Conservation (phyloP, 2,329 filamentous ascomycete genomes). For the Monosporascus cannonballus region DNA sequence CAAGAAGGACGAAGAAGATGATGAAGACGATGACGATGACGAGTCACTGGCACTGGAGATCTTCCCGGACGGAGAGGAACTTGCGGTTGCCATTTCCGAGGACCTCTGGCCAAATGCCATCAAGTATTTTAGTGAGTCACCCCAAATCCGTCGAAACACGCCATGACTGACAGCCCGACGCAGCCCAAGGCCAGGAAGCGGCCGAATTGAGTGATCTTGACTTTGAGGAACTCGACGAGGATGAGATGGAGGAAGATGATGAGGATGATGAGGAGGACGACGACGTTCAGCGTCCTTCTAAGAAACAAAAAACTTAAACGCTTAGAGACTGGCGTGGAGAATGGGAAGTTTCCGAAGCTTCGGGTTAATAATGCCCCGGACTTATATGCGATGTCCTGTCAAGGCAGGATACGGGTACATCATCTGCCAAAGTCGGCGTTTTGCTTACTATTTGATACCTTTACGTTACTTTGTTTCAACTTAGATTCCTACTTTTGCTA, state of each 20-base stretch:
- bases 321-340: neutral
- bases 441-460: neutral
- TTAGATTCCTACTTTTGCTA: too few relatives aligned
- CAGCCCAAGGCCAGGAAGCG: slow-evolving; percentile 65
- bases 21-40: slow-evolving; percentile 52
- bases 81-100: slow-evolving; percentile 75
- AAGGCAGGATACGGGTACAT: neutral
- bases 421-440: neutral
- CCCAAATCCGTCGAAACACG: neutral
- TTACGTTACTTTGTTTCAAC: neutral
- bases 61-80: slow-evolving; percentile 79
- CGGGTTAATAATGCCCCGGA: slow-evolving; percentile 1
- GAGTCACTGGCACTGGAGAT: slow-evolving; percentile 71
- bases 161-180: slow-evolving; percentile 28
- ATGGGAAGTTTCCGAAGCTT: neutral
- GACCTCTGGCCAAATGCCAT: slow-evolving; percentile 86
- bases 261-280: slow-evolving; percentile 39
- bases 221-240: slow-evolving; percentile 52
- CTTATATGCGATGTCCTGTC: neutral
- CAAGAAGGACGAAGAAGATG: slow-evolving; percentile 46
- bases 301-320: slow-evolving; percentile 35
- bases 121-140: slow-evolving; percentile 78
- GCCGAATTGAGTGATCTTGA: slow-evolving; percentile 63
- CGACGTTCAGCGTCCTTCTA: slow-evolving; percentile 31
- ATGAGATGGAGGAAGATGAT: slow-evolving; percentile 9